A percentile compares a stretch with the other conserved stretches of the same genome.
Conservation (phyloP, 2,329 filamentous ascomycete species). For the Epichloe coenophiala region DNA sequence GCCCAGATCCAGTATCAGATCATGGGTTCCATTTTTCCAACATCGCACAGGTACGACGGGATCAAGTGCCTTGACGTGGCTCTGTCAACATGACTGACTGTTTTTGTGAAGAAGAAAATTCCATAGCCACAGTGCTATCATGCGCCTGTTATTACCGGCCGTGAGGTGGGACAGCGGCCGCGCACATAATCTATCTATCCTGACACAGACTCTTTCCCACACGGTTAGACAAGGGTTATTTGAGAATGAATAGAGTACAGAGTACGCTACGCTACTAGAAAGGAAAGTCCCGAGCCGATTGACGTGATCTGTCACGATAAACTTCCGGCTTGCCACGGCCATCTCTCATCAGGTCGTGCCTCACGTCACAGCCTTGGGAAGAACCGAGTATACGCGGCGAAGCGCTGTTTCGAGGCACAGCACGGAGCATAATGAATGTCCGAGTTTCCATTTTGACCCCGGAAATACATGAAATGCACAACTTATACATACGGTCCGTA, state of each 20-base stretch:
- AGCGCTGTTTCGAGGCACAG: neutral
- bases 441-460: neutral
- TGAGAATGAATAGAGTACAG: neutral
- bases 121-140: too few species aligned
- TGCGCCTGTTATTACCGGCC: neutral
- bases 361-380: neutral
- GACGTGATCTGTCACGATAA: neutral
- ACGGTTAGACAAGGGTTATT: neutral
- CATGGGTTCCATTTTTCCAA: neutral
- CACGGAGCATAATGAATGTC: neutral
- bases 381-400: neutral
- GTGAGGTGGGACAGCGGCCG: neutral
- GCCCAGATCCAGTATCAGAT: neutral
- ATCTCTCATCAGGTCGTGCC: neutral
- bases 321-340: neutral
- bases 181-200: neutral
- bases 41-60: neutral
- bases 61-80: neutral
- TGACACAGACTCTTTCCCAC: neutral
- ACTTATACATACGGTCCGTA: too few species aligned
- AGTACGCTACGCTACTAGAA: too few species aligned
- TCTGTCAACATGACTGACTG: neutral
- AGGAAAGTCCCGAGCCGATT: too few species aligned
- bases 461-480: neutral
- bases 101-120: neutral